Conservation (phyloP, 805 yeast genomes). For the Starmerella kuoi region DNA sequence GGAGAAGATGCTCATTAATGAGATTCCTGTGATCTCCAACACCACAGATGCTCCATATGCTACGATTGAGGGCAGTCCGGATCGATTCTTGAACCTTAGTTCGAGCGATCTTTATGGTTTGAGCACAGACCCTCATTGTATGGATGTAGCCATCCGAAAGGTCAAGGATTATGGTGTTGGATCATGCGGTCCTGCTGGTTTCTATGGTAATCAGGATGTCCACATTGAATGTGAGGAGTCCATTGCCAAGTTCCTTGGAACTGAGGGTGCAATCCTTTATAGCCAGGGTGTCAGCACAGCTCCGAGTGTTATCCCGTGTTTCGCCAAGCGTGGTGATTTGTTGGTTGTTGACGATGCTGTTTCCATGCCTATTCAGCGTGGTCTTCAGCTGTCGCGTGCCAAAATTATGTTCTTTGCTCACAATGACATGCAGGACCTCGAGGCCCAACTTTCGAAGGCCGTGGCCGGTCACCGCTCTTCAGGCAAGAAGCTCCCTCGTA, state of each 20-base stretch:
- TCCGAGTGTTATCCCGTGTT: conserved; percentile 81
- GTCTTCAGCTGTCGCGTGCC: conserved; percentile 74
- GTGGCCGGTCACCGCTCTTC: conserved; percentile 43
- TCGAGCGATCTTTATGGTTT: conserved; percentile 61
- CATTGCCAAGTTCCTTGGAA: conserved; percentile 60
- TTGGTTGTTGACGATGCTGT: conserved; percentile 77
- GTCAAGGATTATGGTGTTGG: conserved; percentile 80
- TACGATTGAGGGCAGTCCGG: conserved; percentile 18
- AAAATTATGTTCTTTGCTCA: conserved; percentile 70
- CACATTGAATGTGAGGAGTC: conserved; percentile 70
- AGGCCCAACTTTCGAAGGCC: conserved; percentile 45
- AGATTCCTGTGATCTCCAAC: conserved; percentile 44
- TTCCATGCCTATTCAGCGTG: conserved; percentile 71
- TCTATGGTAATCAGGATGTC: conserved; percentile 88
- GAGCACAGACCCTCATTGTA: conserved; percentile 38
- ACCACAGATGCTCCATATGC: conserved; percentile 9
- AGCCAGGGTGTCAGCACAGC: conserved; percentile 88
- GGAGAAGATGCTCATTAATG: conserved; percentile 40
- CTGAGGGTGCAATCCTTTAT: conserved; percentile 69
- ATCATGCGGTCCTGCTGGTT: conserved; percentile 97
- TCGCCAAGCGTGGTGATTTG: conserved; percentile 88
- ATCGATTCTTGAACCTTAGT: conserved; percentile 50
- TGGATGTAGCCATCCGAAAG: conserved; percentile 42
- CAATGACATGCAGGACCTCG: conserved; percentile 76
- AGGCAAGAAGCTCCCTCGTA: conserved; percentile 62